phyloP scores from a whole-genome alignment of 1,139 yeast species.

The Dujonia santamariae region DNA sequence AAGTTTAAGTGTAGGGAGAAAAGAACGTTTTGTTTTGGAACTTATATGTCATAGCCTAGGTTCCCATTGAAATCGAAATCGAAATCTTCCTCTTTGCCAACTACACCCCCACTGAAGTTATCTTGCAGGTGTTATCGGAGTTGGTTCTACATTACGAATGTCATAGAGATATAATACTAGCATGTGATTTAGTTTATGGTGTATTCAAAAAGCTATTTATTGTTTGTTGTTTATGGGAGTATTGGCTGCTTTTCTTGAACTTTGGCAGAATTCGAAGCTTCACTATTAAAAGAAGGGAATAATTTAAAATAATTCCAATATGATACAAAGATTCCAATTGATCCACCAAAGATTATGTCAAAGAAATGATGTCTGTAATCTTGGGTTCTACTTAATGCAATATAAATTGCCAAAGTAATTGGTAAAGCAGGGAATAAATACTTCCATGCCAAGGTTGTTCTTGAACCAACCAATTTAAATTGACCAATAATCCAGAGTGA shows the following conservation, averaged over 20 bases:
- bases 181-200: not conserved
- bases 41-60: not conserved
- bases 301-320: constrained; percentile 14
- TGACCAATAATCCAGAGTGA: constrained; percentile 43
- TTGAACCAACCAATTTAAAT: constrained; percentile 16
- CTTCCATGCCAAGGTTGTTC: not conserved
- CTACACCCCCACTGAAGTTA: too few relatives aligned
- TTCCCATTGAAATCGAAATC: constrained; percentile 1
- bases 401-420: constrained; percentile 29
- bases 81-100: too few relatives aligned
- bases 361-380: constrained; percentile 46
- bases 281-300: constrained; percentile 9
- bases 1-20: constrained; percentile 1
- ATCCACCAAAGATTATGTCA: constrained; percentile 37
- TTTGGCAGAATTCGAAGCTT: constrained; percentile 5
- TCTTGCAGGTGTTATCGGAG: too few relatives aligned
- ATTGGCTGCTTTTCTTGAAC: constrained; percentile 4
- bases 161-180: too few relatives aligned
- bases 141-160: too few relatives aligned
- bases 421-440: constrained; percentile 16
- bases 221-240: not conserved
- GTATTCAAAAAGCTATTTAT: too few relatives aligned
- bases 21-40: not conserved
- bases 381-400: constrained; percentile 38
- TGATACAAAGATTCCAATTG: constrained; percentile 38